Conservation (phyloP, 345 rosid species). For the Brassica nigra region DNA sequence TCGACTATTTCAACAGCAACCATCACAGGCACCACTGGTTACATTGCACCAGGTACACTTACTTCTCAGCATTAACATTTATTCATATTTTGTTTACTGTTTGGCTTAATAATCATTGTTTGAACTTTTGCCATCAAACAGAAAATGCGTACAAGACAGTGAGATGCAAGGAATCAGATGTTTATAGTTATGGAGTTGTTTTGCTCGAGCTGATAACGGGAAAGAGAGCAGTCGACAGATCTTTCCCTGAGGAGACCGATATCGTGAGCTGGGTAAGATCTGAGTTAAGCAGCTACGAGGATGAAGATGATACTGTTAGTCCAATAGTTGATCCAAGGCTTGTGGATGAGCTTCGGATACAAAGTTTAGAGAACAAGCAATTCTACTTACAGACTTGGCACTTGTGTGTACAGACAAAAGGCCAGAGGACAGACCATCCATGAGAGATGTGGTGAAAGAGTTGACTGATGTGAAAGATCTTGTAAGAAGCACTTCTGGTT, state of each 20-base stretch:
- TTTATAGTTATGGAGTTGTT: constrained; percentile 70
- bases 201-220: constrained; percentile 64
- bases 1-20: constrained; percentile 45
- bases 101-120: constrained; percentile 47
- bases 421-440: constrained; percentile 62
- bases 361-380: constrained; percentile 51
- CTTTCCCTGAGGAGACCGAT: constrained; percentile 43
- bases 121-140: constrained; percentile 61
- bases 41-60: constrained; percentile 78
- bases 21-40: constrained; percentile 71
- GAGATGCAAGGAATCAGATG: constrained; percentile 67
- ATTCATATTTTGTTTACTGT: constrained; percentile 49
- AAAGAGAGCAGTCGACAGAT: constrained; percentile 54
- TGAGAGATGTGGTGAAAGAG: constrained; percentile 68
- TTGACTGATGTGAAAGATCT: constrained; percentile 42
- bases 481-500: constrained; percentile 26
- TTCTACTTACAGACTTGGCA: constrained; percentile 52
- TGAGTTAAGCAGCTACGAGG: constrained; percentile 40
- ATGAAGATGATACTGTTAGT: constrained; percentile 35
- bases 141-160: constrained; percentile 64
- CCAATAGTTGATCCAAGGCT: constrained; percentile 51
- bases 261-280: constrained; percentile 55
- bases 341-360: constrained; percentile 53
- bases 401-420: constrained; percentile 64
- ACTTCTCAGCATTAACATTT: constrained; percentile 54